A percentile compares a stretch with the other conserved stretches of the same genome.
Evolutionary conservation across 202 grass and related monocot genomes (phyloP).

Genomic region (Hordeum pubiflorum): DNA sequence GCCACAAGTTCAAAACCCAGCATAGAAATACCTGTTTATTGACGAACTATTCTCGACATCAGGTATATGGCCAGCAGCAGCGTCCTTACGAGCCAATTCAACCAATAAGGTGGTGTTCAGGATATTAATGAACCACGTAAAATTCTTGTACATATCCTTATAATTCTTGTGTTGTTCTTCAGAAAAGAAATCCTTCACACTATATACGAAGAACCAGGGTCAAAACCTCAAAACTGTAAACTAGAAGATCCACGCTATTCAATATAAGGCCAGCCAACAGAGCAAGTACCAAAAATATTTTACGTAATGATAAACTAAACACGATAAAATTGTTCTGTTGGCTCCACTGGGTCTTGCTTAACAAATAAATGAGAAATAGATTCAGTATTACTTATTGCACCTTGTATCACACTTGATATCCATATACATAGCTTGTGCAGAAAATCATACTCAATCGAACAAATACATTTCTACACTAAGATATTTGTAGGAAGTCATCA

Average conservation of each 20-base stretch:
- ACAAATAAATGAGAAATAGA: neutral
- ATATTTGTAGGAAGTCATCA: neutral
- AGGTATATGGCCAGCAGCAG: constrained; percentile 22
- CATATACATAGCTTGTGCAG: neutral
- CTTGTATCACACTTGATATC: neutral
- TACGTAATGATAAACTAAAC: neutral
- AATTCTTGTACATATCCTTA: constrained; percentile 76
- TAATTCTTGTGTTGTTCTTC: constrained; percentile 55
- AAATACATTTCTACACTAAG: neutral
- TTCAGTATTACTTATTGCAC: neutral
- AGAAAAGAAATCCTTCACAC: constrained; percentile 66
- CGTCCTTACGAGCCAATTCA: constrained; percentile 43
- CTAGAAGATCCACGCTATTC: neutral
- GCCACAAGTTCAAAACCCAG: neutral
- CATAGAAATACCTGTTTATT: constrained; percentile 30
- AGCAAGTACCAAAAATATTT: neutral
- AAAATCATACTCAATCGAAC: neutral
- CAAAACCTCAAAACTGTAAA: constrained; percentile 4
- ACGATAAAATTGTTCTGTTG: neutral
- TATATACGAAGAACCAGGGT: constrained; percentile 27
- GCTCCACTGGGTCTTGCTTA: neutral
- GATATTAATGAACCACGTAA: constrained; percentile 47
- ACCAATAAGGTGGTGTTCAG: constrained; percentile 46
- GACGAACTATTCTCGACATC: constrained; percentile 39
- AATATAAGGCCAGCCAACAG: neutral